Evolutionary conservation across 495 filamentous ascomycete genomes (phyloP).

Genomic region (Aspergillus bertholletiae): DNA sequence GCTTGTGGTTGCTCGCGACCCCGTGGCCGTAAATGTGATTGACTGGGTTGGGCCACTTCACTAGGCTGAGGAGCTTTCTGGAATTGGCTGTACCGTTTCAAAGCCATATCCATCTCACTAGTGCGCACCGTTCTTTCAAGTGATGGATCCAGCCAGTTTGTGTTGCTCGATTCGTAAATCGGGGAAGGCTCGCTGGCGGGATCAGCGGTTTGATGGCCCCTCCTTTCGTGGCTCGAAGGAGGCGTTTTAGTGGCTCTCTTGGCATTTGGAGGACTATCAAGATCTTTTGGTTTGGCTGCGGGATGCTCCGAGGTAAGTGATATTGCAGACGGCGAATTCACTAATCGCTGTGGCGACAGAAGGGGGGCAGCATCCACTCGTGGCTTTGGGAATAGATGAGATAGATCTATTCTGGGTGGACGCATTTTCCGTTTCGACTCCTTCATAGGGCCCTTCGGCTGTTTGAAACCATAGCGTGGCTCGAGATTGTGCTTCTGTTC

Average conservation of each 20-base stretch:
- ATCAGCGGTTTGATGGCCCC: neutral
- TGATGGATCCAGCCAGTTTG: conserved; percentile 27
- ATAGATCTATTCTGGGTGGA: conserved; percentile 42
- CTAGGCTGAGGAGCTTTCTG: conserved; percentile 9
- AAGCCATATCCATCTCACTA: conserved; percentile 37
- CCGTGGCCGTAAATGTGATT: conserved; percentile 7
- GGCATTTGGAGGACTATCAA: conserved; percentile 8
- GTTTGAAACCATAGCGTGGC: conserved; percentile 23
- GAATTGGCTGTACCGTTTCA: conserved; percentile 30
- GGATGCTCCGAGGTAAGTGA: conserved; percentile 32
- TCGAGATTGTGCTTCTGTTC: conserved; percentile 12
- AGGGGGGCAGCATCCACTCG: conserved; percentile 28
- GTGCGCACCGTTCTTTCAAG: conserved; percentile 33
- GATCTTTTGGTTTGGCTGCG: conserved; percentile 12
- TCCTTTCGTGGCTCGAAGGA: conserved; percentile 11
- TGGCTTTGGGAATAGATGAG: conserved; percentile 45
- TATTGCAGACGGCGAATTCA: conserved; percentile 41
- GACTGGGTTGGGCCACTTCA: conserved; percentile 4
- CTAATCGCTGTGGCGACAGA: conserved; percentile 44
- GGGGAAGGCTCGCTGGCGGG: conserved; percentile 14
- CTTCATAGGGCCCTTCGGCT: conserved; percentile 21
- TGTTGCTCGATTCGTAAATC: conserved; percentile 18
- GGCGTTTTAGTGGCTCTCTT: conserved; percentile 29
- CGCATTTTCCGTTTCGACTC: conserved; percentile 41
- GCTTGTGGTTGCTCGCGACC: conserved; percentile 25